Conservation (phyloP, 495 filamentous ascomycete species). For the Lophiostoma macrostomum region DNA sequence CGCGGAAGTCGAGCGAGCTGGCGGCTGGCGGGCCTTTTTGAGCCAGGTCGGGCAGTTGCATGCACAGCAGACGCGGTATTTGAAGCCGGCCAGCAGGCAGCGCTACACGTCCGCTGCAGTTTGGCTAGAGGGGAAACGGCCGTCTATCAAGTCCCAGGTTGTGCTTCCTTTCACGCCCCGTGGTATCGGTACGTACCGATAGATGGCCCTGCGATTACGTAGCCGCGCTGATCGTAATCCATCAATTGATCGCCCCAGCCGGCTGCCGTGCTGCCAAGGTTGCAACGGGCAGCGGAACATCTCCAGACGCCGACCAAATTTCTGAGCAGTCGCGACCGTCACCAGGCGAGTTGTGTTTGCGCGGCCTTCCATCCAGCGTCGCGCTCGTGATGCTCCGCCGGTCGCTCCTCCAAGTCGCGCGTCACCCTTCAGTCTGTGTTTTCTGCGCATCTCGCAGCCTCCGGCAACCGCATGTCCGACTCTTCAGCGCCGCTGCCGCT, state of each 20-base stretch:
- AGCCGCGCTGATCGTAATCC: not conserved
- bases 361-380: not conserved
- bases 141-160: no score
- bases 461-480: not conserved
- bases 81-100: no score
- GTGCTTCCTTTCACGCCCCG: no score
- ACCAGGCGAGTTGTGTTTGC: not conserved
- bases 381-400: conserved; percentile 8
- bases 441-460: not conserved
- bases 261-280: not conserved
- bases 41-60: no score
- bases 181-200: no score
- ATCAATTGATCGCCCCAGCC: not conserved
- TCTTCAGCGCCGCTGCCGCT: not conserved
- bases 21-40: no score
- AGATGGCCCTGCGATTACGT: no score
- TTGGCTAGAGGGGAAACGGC: no score
- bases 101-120: no score
- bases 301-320: not conserved
- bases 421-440: conserved; percentile 5
- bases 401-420: not conserved
- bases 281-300: no score
- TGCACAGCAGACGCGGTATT: no score
- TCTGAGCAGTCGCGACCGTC: not conserved
- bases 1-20: no score